Conservation (phyloP, 345 rosid genomes). For the Mangifera indica region DNA sequence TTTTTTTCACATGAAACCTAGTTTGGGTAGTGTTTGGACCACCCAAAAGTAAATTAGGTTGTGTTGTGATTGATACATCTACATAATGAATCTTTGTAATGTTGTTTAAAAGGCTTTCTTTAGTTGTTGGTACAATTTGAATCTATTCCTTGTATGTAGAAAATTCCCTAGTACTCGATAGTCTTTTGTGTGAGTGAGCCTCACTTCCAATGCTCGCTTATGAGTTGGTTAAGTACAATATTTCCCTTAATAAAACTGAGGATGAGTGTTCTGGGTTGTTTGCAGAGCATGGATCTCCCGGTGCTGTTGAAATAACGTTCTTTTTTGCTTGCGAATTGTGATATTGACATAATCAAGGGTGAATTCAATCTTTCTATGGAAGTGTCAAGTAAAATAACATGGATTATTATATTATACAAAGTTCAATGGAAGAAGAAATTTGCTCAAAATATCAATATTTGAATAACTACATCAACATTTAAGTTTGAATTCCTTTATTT, state of each 20-base stretch:
- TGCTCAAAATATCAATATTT: no score
- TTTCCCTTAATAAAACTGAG: conserved; percentile 94
- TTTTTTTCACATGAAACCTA: no score
- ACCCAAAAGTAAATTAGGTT: no score
- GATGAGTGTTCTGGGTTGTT: conserved; percentile 47
- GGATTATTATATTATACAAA: no score
- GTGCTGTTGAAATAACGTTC: conserved; percentile 30
- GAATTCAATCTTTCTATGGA: no score
- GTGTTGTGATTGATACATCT: no score
- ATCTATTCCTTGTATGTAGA: conserved; percentile 20
- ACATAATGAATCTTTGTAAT: conserved; percentile 67
- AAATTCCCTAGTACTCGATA: not conserved
- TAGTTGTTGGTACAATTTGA: conserved; percentile 48
- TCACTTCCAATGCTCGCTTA: conserved; percentile 50
- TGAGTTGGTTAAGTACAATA: conserved; percentile 74
- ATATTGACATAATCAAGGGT: conserved; percentile 2
- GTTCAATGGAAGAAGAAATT: no score
- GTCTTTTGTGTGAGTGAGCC: not conserved
- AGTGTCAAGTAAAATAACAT: no score
- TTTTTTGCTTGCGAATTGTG: conserved; percentile 36
- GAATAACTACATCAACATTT: no score
- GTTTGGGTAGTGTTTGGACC: no score
- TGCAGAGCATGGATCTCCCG: conserved; percentile 14
- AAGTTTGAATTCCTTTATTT: no score
- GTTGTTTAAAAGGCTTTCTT: conserved; percentile 54